A percentile compares a stretch with the other conserved stretches of the same genome.
These are phyloP conservation scores for Candida sp. DNA, from an alignment of 1,139 yeast species.

Conservation along the genomic window DNA sequence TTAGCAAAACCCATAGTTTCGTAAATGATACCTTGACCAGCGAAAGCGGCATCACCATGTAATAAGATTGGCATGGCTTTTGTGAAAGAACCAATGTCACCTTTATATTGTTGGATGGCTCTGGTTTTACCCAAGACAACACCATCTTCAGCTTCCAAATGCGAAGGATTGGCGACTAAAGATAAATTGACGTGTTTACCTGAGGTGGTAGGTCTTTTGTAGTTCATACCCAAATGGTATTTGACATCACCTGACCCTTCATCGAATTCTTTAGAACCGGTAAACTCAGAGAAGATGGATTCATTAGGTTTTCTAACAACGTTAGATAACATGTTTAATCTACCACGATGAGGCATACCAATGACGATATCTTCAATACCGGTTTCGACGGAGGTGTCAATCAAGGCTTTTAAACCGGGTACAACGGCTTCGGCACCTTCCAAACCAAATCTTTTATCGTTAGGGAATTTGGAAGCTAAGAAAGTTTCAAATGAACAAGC, in stretches of 20 bases:
- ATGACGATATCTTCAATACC: constrained; percentile 96
- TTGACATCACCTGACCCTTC: constrained; percentile 99
- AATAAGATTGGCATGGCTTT: constrained; percentile 91
- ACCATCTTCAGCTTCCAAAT: constrained; percentile 98
- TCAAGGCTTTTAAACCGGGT: constrained; percentile 95
- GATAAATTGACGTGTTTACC: constrained; percentile 97
- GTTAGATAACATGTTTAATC: constrained; percentile 94
- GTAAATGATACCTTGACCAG: constrained; percentile 98
- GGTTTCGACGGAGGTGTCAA: constrained; percentile 87
- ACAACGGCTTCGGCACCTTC: constrained; percentile 98
- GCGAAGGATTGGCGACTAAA: constrained; percentile 97
- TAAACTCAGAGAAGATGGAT: constrained; percentile 93
- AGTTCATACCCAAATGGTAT: constrained; percentile 99
- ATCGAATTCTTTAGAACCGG: constrained; percentile 82
- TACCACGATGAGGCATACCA: constrained; percentile 99
- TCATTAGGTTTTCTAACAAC: constrained; percentile 99
- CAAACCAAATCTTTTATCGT: constrained; percentile 96
- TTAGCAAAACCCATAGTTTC: constrained; percentile 96
- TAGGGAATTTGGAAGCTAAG: constrained; percentile 93
- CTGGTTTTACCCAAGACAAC: constrained; percentile 98
- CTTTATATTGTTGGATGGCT: constrained; percentile 90
- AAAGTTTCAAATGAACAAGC: constrained; percentile 91
- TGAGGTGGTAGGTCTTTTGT: constrained; percentile 97
- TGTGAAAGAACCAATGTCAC: constrained; percentile 75
- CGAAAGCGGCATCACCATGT: constrained; percentile 99